Evolutionary conservation across 768 basidiomycete genomes (phyloP), one percentile per base, ranked within the genome.

Genomic region (Pisolithus microcarpus): DNA sequence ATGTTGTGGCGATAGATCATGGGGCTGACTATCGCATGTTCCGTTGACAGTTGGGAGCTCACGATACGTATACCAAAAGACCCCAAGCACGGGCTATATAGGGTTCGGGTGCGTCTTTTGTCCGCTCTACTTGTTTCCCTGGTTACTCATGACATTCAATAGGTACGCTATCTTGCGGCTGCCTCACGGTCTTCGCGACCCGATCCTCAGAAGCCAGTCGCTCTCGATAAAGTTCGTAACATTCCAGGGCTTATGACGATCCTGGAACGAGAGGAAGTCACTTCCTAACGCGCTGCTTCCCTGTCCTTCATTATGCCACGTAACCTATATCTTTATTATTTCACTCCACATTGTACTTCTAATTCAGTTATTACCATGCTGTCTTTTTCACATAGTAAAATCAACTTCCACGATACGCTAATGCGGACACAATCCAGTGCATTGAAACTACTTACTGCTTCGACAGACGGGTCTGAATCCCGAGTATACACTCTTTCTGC

Each of bases 161-260:
- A 89, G 87, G 72, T 88, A 47, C 74, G 71, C 23, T 89, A 89
- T 58, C 70, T 65, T 18, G 87, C 84, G 7, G 72, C 67, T 4
- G 82, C 83, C 5, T 77, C 81, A 3, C 77, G 74, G 46, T 79
- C 81, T 3, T 60, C 66, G 7, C 56, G 56, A 2, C 65, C 70
- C 3, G 84, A 89, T 63, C 79, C 85, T 13, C 75, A 75, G 58
- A 72, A 71, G 23, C 85, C 85, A 1, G 77, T 87, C 23, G 78
- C 79, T 1, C 62, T 87, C 43, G 78, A 84, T 52, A 74, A 77
- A 52, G 80, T 76, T 45, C 75, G 70, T 56, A 75, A 77, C 55
- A 74, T 89, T 6, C 82, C 83, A 2, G 87, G 87, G 8, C 73
- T 87, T 28, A 90, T 89, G 87, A 87, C 84, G 37, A 78, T 88